Conservation (phyloP, 2,329 filamentous ascomycete species). For the Bretziella fagacearum region DNA sequence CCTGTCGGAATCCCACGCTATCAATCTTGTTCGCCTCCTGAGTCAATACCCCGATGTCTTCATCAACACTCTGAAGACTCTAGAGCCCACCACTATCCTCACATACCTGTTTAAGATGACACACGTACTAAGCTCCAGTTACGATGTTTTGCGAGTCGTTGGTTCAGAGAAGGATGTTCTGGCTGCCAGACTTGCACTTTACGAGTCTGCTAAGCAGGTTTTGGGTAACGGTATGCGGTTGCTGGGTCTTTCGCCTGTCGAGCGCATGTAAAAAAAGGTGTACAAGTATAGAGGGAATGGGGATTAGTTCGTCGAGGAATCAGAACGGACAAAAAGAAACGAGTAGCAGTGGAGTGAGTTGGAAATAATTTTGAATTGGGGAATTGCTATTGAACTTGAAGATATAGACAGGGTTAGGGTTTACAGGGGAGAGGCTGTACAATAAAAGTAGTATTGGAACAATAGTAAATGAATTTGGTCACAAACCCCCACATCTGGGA, state of each 20-base stretch:
- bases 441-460: too few relatives aligned
- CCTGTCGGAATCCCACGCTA: slow-evolving; percentile 53
- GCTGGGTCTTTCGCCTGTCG: slow-evolving; percentile 61
- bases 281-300: too few relatives aligned
- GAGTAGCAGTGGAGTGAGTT: too few relatives aligned
- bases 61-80: slow-evolving; percentile 66
- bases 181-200: slow-evolving; percentile 58
- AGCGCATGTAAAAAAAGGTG: slow-evolving; percentile 25
- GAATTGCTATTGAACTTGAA: too few relatives aligned
- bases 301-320: too few relatives aligned
- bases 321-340: too few relatives aligned
- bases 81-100: slow-evolving; percentile 47
- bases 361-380: too few relatives aligned
- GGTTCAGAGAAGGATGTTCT: slow-evolving; percentile 58
- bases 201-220: slow-evolving; percentile 57
- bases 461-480: too few relatives aligned
- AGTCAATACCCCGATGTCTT: slow-evolving; percentile 75
- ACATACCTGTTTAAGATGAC: slow-evolving; percentile 78
- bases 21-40: slow-evolving; percentile 58
- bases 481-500: too few relatives aligned
- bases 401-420: too few relatives aligned
- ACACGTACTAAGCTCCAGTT: slow-evolving; percentile 61
- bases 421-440: too few relatives aligned
- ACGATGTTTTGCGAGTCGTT: slow-evolving; percentile 69
- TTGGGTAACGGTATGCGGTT: slow-evolving; percentile 70